Conservation (phyloP, 176 grass and related monocot genomes). For the Avena sativa region DNA sequence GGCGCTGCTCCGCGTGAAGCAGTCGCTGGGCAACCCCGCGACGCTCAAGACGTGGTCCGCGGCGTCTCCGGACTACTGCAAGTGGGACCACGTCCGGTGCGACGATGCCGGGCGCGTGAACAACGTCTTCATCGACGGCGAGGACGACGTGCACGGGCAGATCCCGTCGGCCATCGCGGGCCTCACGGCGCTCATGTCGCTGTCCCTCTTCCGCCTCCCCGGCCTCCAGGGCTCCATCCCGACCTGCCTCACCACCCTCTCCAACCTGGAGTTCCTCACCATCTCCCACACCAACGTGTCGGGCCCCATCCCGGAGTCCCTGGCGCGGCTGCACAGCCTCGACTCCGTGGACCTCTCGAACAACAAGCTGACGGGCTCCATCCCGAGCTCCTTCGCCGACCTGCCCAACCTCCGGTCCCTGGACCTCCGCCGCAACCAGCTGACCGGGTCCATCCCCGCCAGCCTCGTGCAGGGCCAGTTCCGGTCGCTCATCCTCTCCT, state of each 20-base stretch:
- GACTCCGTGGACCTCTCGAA: conserved; percentile 57
- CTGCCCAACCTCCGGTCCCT: conserved; percentile 57
- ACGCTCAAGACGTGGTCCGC: conserved; percentile 58
- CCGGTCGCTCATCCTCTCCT: conserved; percentile 53
- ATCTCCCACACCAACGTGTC: conserved; percentile 67
- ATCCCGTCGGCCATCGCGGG: conserved; percentile 59
- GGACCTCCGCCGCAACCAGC: conserved; percentile 55
- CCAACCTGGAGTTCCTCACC: conserved; percentile 62
- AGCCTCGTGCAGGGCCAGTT: conserved; percentile 60
- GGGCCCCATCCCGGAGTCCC: conserved; percentile 61
- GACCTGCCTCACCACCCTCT: conserved; percentile 55
- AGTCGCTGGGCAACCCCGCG: conserved; percentile 56
- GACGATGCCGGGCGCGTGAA: conserved; percentile 61
- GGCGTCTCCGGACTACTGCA: conserved; percentile 50
- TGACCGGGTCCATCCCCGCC: conserved; percentile 58
- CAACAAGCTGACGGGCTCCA: conserved; percentile 57
- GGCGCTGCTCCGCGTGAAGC: conserved; percentile 66
- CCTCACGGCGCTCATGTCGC: conserved; percentile 59
- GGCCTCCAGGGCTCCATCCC: conserved; percentile 69
- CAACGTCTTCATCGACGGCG: conserved; percentile 67
- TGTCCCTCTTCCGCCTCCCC: conserved; percentile 53
- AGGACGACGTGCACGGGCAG: conserved; percentile 46
- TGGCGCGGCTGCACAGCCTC: conserved; percentile 49
- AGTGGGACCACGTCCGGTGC: conserved; percentile 73
- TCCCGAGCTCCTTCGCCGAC: conserved; percentile 55